Conservation (phyloP, 2,329 filamentous ascomycete genomes). For the Verticillium tricorpus region DNA sequence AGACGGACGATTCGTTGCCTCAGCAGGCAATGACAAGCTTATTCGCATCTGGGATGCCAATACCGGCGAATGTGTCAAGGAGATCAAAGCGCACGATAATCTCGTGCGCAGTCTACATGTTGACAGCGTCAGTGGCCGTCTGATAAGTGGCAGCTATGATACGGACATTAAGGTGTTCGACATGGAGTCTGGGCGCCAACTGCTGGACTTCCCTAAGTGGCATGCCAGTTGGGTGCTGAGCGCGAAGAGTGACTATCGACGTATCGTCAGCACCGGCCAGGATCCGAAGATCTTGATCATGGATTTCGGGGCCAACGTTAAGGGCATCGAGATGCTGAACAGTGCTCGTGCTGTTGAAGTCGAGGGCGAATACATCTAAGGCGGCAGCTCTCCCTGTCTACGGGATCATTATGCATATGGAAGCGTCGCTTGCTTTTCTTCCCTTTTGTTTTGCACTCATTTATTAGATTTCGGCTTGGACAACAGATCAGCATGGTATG, state of each 20-base stretch:
- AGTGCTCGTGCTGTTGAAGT: slow-evolving; percentile 24
- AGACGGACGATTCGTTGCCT: slow-evolving; percentile 88
- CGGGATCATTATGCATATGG: neutral
- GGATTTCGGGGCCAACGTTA: slow-evolving; percentile 72
- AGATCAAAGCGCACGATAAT: slow-evolving; percentile 77
- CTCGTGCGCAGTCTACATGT: slow-evolving; percentile 89
- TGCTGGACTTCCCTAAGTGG: slow-evolving; percentile 89
- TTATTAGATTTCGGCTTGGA: neutral
- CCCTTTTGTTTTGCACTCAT: neutral
- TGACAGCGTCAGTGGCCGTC: slow-evolving; percentile 77
- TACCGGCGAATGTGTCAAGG: slow-evolving; percentile 76
- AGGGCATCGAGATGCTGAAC: slow-evolving; percentile 55
- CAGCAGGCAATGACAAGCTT: slow-evolving; percentile 89
- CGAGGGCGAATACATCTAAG: slow-evolving; percentile 28
- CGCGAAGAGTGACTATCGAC: slow-evolving; percentile 90
- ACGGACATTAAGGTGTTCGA: slow-evolving; percentile 94
- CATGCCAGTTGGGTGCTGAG: slow-evolving; percentile 95
- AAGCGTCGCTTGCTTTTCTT: neutral
- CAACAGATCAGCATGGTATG: neutral
- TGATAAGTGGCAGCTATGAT: slow-evolving; percentile 92
- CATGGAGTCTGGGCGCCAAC: slow-evolving; percentile 70
- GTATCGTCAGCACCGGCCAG: slow-evolving; percentile 92
- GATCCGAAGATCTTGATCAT: slow-evolving; percentile 89
- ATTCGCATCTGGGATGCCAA: slow-evolving; percentile 96
- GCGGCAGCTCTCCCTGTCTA: neutral